These are phyloP conservation scores for Bisporella sp. DNA, from an alignment of 2,329 filamentous ascomycete genomes.

Conservation along the genomic window DNA sequence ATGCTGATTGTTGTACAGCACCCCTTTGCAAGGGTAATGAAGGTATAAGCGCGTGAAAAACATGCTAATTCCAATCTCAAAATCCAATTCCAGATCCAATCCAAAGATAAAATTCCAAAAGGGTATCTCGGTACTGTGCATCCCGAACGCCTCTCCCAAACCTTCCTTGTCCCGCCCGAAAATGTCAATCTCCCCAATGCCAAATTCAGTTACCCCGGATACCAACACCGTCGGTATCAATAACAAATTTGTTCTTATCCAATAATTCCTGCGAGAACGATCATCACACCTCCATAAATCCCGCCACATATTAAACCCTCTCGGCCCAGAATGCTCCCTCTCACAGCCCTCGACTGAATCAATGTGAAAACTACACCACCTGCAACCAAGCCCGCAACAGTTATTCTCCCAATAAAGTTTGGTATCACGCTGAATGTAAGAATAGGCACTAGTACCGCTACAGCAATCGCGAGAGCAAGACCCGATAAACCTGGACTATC, in stretches of 20 bases:
- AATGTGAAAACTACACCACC: constrained; percentile 31
- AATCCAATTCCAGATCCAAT: too few relatives aligned
- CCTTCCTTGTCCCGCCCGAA: too few relatives aligned
- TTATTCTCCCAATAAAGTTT: constrained; percentile 49
- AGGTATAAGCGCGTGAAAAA: too few relatives aligned
- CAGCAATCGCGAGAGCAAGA: constrained; percentile 39
- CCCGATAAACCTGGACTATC: constrained; percentile 7
- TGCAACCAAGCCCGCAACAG: constrained; percentile 47
- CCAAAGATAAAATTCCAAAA: too few relatives aligned
- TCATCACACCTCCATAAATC: constrained; percentile 24
- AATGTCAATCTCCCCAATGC: too few relatives aligned
- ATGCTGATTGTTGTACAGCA: too few relatives aligned
- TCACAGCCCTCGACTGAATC: constrained; percentile 14
- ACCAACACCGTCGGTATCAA: too few relatives aligned
- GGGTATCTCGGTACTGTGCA: too few relatives aligned
- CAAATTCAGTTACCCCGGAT: too few relatives aligned
- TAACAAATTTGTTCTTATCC: background rate
- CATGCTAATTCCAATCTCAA: too few relatives aligned
- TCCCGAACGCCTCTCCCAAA: too few relatives aligned
- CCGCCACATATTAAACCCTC: constrained; percentile 20
- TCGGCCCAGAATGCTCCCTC: constrained; percentile 4
- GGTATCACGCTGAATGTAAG: constrained; percentile 51
- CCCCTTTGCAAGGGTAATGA: too few relatives aligned
- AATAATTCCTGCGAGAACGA: constrained; percentile 22
- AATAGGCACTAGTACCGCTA: constrained; percentile 50